phyloP scores from a whole-genome alignment of 2,329 filamentous ascomycete genomes.

The Penicillium sp. region DNA sequence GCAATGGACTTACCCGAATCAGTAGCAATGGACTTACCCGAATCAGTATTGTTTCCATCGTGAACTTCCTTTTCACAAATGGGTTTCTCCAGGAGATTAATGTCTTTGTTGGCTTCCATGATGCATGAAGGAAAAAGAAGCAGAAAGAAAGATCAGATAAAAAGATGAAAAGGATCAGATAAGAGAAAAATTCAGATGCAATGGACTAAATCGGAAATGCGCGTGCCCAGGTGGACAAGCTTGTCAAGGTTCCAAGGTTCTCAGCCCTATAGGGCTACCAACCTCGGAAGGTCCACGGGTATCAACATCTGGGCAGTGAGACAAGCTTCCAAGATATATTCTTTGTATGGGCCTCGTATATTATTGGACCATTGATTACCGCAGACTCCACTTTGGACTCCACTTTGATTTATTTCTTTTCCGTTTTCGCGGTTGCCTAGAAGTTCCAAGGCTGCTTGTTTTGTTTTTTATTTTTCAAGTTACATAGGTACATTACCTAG shows the following conservation, averaged over 20 bases:
- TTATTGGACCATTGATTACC: background rate
- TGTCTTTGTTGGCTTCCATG: background rate
- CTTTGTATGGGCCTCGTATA: background rate
- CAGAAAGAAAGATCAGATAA: background rate
- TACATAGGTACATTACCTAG: background rate
- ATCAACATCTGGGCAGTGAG: too few relatives aligned
- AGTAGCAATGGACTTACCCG: background rate
- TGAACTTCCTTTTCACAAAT: background rate
- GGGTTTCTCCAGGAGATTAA: background rate
- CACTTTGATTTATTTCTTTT: background rate
- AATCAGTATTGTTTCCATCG: background rate
- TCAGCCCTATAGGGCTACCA: slow-evolving; percentile 13
- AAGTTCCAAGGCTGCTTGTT: slow-evolving; percentile 1
- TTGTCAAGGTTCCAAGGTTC: background rate
- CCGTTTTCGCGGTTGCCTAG: background rate
- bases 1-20: too few relatives aligned
- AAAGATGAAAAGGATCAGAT: slow-evolving; percentile 19
- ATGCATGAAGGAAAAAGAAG: background rate
- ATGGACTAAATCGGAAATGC: background rate
- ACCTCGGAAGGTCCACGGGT: background rate
- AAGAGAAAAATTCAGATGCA: slow-evolving; percentile 5
- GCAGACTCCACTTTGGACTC: too few relatives aligned
- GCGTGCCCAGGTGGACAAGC: too few relatives aligned
- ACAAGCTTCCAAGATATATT: slow-evolving; percentile 2
- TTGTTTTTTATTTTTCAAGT: background rate